Evolutionary conservation across 179 eudicot species (phyloP).

Genomic region (Silene noctiflora): DNA sequence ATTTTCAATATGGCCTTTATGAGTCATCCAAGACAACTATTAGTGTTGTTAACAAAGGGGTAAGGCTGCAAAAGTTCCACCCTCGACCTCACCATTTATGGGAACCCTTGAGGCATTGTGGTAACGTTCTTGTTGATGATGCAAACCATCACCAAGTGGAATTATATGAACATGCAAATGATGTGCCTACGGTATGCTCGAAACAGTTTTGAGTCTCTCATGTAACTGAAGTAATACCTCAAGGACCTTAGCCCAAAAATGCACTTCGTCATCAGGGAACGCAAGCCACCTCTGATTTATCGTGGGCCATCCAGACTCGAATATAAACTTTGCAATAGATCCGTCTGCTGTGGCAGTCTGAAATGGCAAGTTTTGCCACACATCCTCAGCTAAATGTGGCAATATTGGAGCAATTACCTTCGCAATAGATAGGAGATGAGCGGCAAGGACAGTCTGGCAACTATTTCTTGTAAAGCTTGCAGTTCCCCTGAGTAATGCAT

Average conservation of each 20-base stretch:
- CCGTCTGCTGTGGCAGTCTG: slow-evolving; percentile 58
- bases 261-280: slow-evolving; percentile 65
- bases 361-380: slow-evolving; percentile 93
- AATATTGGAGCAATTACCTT: slow-evolving; percentile 86
- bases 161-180: neutral
- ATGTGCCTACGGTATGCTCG: neutral
- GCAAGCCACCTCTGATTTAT: slow-evolving; percentile 66
- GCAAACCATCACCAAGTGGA: neutral
- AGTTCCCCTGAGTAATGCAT: slow-evolving; percentile 49
- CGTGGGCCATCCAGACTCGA: slow-evolving; percentile 81
- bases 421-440: slow-evolving; percentile 71
- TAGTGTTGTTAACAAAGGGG: too few species aligned
- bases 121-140: neutral
- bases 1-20: neutral
- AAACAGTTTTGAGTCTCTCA: neutral
- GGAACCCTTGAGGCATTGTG: neutral
- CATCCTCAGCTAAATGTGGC: slow-evolving; percentile 98
- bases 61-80: neutral
- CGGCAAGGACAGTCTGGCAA: slow-evolving; percentile 96
- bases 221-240: slow-evolving; percentile 52
- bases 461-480: slow-evolving; percentile 77
- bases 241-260: slow-evolving; percentile 72
- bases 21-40: too few species aligned
- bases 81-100: neutral
- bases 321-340: slow-evolving; percentile 57